Evolutionary conservation across 352 stramenopile species (phyloP), one percentile per base, ranked within the genome.

Genomic region (Phytophthora capsici): DNA sequence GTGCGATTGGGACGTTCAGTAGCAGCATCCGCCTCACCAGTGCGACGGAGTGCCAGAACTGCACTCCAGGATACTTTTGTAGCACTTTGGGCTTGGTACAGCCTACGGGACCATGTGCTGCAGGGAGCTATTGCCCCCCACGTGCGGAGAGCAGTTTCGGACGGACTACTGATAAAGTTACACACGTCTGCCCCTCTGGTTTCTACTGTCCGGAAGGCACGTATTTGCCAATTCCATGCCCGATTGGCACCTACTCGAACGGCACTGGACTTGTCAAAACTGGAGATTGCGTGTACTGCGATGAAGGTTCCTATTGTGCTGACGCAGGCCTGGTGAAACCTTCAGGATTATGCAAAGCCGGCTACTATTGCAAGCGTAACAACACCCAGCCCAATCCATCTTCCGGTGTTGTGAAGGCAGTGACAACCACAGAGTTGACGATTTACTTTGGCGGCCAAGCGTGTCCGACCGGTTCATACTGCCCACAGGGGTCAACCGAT

Each of bases 181-280:
- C 66, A 0, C 76, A 78, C n/a, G 46, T 69, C 7, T 97, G 91
- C 69, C 75, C 87, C 14, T 44, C 40, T 6, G 94, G 94, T 4
- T 57, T 68, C 0, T 98, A 91, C 49, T 98, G 93, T 38, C 77
- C 78, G 1, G 59, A 85, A 62, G 84, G 75, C n/a, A 93, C 90
- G 2, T 82, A 85, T 10, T 40, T 82, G 0, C 87, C 90, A 1
- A 51, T 71, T 26, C 71, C 76, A 10, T 96, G 88, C 43, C 79
- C 82, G 0, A 53, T 68, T 59, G 84, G 86, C 12, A 83, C 83
- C 0, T 95, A 89, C 49, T 87, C 83, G 0, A 87, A 88, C 36
- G 51, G 56, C 1, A 76, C 71, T 2, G 78, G 83, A 9, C 64
- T 93, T 4, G 36, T 57, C 1, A 81, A 74, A 32, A 26, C 57